phyloP scores from a whole-genome alignment of 2,329 filamentous ascomycete species.

The Didymella glomerata region DNA sequence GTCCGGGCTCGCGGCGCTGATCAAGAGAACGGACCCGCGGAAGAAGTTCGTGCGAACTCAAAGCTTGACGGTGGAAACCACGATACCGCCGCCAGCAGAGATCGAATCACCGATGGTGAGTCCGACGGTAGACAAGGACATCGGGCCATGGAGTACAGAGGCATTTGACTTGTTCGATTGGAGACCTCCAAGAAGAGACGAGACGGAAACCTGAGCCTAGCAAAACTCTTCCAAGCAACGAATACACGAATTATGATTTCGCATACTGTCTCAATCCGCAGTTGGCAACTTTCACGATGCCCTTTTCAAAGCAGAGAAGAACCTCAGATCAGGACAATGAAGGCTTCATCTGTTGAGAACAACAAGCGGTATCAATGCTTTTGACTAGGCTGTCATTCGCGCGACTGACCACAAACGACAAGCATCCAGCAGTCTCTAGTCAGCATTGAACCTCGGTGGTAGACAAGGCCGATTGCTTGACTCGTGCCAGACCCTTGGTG shows the following conservation, averaged over 20 bases:
- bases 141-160: constrained; percentile 74
- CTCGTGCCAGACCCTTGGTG: neutral
- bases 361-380: too few relatives aligned
- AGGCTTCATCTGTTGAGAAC: too few relatives aligned
- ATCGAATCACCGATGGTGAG: constrained; percentile 29
- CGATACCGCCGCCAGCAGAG: constrained; percentile 24
- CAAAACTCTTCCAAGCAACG: too few relatives aligned
- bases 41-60: constrained; percentile 40
- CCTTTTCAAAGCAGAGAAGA: too few relatives aligned
- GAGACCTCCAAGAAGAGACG: constrained; percentile 56
- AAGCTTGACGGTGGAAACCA: constrained; percentile 40
- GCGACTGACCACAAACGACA: too few relatives aligned
- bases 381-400: too few relatives aligned
- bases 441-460: too few relatives aligned
- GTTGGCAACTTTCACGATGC: too few relatives aligned
- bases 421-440: too few relatives aligned
- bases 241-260: too few relatives aligned
- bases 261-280: too few relatives aligned
- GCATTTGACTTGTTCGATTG: constrained; percentile 72
- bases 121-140: constrained; percentile 60
- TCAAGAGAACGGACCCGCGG: constrained; percentile 45
- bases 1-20: constrained; percentile 35
- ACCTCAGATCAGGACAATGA: too few relatives aligned
- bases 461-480: neutral
- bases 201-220: neutral